Evolutionary conservation across 2,329 filamentous ascomycete species (phyloP).

Genomic region (Ceratocystiopsis sp.): DNA sequence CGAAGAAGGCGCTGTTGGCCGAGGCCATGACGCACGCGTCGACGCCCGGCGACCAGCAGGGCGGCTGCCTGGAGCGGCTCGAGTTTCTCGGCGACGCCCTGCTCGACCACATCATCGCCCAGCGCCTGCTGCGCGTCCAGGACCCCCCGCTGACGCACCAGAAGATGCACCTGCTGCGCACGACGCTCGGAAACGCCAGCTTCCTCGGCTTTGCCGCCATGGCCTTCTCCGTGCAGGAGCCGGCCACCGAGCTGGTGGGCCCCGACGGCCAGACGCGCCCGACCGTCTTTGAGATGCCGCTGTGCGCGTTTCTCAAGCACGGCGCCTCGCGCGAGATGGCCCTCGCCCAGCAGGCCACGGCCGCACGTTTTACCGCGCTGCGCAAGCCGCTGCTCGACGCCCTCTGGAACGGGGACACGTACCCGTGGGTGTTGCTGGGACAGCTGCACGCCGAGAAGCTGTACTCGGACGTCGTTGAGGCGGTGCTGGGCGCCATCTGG

Average conservation of each 20-base stretch:
- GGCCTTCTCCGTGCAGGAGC: conserved; percentile 21
- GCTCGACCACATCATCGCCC: conserved; percentile 59
- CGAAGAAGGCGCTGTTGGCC: conserved; percentile 47
- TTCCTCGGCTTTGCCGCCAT: conserved; percentile 66
- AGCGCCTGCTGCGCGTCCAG: conserved; percentile 2
- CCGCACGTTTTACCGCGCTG: conserved; percentile 30
- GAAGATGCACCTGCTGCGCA: conserved; percentile 61
- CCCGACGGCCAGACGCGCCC: not conserved
- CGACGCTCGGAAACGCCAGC: conserved; percentile 62
- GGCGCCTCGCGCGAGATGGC: conserved; percentile 27
- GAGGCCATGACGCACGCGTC: conserved; percentile 74
- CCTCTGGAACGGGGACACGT: conserved; percentile 33
- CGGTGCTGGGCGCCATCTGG: conserved; percentile 65
- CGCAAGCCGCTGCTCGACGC: conserved; percentile 30
- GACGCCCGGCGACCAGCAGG: conserved; percentile 24
- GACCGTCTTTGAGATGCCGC: conserved; percentile 15
- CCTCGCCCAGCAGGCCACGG: conserved; percentile 11
- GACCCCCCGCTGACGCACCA: conserved; percentile 25
- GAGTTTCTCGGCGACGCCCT: conserved; percentile 82
- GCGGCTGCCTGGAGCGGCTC: conserved; percentile 48
- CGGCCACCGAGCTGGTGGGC: conserved; percentile 8
- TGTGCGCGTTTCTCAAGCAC: conserved; percentile 59
- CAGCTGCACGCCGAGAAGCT: conserved; percentile 55
- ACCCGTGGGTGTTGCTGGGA: conserved; percentile 63
- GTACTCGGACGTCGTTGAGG: conserved; percentile 71